Conservation (phyloP, 2,329 filamentous ascomycete species). For the Orbilia quercus region DNA sequence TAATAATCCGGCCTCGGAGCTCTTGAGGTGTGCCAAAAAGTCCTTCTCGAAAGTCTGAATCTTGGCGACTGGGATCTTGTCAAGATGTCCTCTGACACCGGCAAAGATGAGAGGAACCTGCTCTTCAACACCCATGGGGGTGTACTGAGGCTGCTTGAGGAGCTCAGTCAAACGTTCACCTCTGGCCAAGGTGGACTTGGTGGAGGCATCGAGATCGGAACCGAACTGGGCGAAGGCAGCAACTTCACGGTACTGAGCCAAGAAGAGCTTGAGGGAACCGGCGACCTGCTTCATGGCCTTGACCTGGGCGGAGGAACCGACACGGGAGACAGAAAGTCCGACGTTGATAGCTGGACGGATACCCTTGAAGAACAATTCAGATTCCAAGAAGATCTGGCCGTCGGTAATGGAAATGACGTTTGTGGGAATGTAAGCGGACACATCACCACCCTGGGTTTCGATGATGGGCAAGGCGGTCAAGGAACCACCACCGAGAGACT, state of each 20-base stretch:
- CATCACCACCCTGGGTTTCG: constrained; percentile 99
- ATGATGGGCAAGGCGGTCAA: constrained; percentile 97
- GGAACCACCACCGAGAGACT: constrained; percentile 93
- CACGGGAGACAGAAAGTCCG: constrained; percentile 99
- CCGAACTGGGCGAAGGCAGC: constrained; percentile 99
- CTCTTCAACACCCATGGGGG: constrained; percentile 97
- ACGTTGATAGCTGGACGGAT: constrained; percentile 99
- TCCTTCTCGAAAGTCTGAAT: constrained; percentile 91
- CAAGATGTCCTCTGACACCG: constrained; percentile 97
- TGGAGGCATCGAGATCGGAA: constrained; percentile 98
- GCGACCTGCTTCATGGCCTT: constrained; percentile 99
- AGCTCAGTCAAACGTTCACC: constrained; percentile 86
- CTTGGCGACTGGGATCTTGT: constrained; percentile 87
- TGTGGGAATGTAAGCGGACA: constrained; percentile 99
- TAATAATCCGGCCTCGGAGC: constrained; percentile 85
- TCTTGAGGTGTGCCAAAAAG: constrained; percentile 91
- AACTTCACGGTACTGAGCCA: constrained; percentile 99
- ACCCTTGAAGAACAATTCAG: constrained; percentile 99
- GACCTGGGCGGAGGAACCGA: constrained; percentile 98
- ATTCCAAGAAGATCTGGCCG: constrained; percentile 99
- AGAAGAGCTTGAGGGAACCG: constrained; percentile 99
- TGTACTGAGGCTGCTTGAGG: constrained; percentile 90
- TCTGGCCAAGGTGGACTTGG: constrained; percentile 97
- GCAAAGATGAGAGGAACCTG: constrained; percentile 99
- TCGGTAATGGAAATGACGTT: constrained; percentile 99